phyloP scores from a whole-genome alignment of 306 rosid species.

The Quercus wislizeni region DNA sequence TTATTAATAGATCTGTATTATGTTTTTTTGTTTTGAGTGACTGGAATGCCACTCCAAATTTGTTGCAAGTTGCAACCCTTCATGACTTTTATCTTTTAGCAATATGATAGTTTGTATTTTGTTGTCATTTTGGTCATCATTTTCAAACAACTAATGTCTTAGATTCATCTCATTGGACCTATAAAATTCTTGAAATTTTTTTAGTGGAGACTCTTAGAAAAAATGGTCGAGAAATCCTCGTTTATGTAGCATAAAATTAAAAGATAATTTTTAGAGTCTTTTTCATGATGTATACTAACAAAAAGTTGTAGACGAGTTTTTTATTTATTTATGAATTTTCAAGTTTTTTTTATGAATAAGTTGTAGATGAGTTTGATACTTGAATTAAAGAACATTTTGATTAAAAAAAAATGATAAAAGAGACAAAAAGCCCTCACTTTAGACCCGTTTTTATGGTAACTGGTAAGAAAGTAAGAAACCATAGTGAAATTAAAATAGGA shows the following conservation, averaged over 20 bases:
- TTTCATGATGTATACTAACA: not conserved
- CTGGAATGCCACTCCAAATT: too few relatives aligned
- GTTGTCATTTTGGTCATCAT: too few relatives aligned
- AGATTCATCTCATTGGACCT: not conserved
- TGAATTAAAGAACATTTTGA: not conserved
- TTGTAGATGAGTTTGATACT: not conserved
- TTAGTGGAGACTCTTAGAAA: not conserved
- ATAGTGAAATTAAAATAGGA: not conserved
- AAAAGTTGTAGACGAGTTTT: not conserved
- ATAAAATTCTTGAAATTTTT: not conserved
- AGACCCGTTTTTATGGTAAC: not conserved
- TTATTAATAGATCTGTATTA: too few relatives aligned
- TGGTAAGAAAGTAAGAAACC: not conserved
- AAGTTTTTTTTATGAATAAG: not conserved
- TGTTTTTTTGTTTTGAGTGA: too few relatives aligned
- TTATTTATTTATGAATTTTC: too few relatives aligned
- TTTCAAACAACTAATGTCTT: not conserved
- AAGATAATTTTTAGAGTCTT: not conserved
- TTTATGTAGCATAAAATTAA: not conserved
- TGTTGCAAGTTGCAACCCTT: too few relatives aligned
- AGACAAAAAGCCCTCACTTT: not conserved
- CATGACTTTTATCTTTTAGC: too few relatives aligned
- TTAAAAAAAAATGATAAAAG: not conserved
- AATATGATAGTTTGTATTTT: too few relatives aligned
- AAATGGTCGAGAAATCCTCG: not conserved